phyloP scores from a whole-genome alignment of 371 early-diverging fungal genomes.

The Mortierella sp. region DNA sequence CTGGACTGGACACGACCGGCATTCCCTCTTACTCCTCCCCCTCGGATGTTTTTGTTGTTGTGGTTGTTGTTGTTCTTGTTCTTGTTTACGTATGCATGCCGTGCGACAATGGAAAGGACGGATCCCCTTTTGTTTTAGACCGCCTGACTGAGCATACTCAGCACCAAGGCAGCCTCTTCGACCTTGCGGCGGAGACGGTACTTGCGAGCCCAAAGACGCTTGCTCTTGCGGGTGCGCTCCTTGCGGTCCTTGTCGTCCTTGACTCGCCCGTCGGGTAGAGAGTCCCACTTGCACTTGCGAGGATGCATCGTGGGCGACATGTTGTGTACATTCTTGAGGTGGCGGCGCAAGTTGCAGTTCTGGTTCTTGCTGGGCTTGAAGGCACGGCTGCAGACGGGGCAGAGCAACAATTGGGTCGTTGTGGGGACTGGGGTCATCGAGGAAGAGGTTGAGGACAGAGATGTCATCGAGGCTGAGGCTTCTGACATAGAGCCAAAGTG shows the following conservation, averaged over 20 bases:
- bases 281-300: conserved; percentile 60
- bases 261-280: conserved; percentile 57
- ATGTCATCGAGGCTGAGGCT: conserved; percentile 42
- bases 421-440: conserved; percentile 29
- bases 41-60: conserved; percentile 19
- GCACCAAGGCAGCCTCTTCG: conserved; percentile 57
- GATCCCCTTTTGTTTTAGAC: conserved; percentile 17
- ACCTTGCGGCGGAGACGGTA: conserved; percentile 59
- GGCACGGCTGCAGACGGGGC: conserved; percentile 51
- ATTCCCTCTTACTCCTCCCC: background rate
- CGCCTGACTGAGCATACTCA: conserved; percentile 58
- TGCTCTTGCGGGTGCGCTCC: conserved; percentile 57
- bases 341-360: conserved; percentile 52
- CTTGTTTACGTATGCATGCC: background rate
- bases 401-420: conserved; percentile 38
- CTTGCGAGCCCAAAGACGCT: conserved; percentile 60
- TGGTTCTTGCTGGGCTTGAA: conserved; percentile 52
- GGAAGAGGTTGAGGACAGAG: conserved; percentile 28
- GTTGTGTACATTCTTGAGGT: conserved; percentile 57
- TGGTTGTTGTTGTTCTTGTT: conserved; percentile 18
- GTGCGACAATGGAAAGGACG: conserved; percentile 11
- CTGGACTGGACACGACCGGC: background rate
- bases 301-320: conserved; percentile 58
- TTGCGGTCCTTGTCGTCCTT: conserved; percentile 61
- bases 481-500: conserved; percentile 32